A percentile compares a stretch with the other conserved stretches of the same genome.
phyloP scores from a whole-genome alignment of 2,329 filamentous ascomycete genomes.

The Whalleya microplaca region DNA sequence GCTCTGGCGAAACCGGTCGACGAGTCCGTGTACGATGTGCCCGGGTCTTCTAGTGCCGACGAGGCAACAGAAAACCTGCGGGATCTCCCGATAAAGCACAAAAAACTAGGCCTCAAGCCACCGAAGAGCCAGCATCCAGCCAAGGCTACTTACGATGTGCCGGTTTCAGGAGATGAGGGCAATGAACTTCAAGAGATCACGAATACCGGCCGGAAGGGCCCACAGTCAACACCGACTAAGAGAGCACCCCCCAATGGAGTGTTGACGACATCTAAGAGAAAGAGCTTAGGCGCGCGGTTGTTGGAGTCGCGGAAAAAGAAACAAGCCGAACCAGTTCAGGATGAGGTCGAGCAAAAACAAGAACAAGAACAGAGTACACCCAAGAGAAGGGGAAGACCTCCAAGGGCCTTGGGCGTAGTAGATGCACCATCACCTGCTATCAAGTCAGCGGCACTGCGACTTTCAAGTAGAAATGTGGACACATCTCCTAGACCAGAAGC shows the following conservation, averaged over 20 bases:
- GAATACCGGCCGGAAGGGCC: conserved; percentile 8
- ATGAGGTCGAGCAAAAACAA: neutral
- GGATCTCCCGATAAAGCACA: conserved; percentile 25
- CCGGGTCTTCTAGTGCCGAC: conserved; percentile 21
- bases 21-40: conserved; percentile 25
- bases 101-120: conserved; percentile 28
- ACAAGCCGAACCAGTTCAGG: neutral
- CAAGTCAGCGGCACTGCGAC: conserved; percentile 19
- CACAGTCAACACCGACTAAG: conserved; percentile 18
- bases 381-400: conserved; percentile 29
- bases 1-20: conserved; percentile 12
- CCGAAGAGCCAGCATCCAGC: conserved; percentile 11
- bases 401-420: conserved; percentile 12
- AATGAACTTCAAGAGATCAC: conserved; percentile 5
- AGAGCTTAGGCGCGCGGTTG: conserved; percentile 19
- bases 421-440: conserved; percentile 3
- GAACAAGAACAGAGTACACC: conserved; percentile 8
- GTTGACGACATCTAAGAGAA: conserved; percentile 13
- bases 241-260: conserved; percentile 11
- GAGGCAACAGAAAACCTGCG: conserved; percentile 13
- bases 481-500: conserved; percentile 10
- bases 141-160: conserved; percentile 34
- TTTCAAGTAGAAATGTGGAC: conserved; percentile 9
- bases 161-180: conserved; percentile 35
- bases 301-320: conserved; percentile 23